A percentile compares a stretch with the other conserved stretches of the same genome.
Conservation (phyloP, 2,329 filamentous ascomycete genomes). For the Scedosporium dehoogii region DNA sequence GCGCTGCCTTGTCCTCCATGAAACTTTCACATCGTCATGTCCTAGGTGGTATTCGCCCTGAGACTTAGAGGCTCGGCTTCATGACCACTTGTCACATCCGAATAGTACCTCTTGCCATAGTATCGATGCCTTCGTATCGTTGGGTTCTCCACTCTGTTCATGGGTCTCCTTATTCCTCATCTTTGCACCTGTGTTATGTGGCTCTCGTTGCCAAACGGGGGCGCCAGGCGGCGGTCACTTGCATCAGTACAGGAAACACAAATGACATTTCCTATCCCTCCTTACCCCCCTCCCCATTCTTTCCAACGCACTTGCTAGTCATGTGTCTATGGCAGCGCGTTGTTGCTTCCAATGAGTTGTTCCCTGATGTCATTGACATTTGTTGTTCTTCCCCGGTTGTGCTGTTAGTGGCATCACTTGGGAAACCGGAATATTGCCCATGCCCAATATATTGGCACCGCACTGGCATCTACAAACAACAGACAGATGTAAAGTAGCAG, state of each 20-base stretch:
- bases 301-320: not conserved
- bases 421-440: not conserved
- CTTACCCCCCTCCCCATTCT: not conserved
- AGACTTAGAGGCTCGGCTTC: not conserved
- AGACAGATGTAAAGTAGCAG: not conserved
- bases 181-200: not conserved
- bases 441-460: not conserved
- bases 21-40: not conserved
- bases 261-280: not conserved
- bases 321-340: not conserved
- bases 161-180: not conserved
- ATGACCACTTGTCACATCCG: no score
- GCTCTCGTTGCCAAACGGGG: not conserved
- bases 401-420: not conserved
- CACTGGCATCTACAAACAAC: not conserved
- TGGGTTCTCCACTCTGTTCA: no score
- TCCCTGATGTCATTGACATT: not conserved
- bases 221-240: not conserved
- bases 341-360: not conserved
- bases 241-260: not conserved
- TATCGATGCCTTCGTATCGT: no score
- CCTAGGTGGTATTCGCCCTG: not conserved
- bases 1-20: not conserved
- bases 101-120: no score
- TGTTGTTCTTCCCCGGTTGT: not conserved